Percentiles rank a stretch among this genome's conserved stretches.
Conservation (phyloP, 768 basidiomycete species). For the Suillus luteus region DNA sequence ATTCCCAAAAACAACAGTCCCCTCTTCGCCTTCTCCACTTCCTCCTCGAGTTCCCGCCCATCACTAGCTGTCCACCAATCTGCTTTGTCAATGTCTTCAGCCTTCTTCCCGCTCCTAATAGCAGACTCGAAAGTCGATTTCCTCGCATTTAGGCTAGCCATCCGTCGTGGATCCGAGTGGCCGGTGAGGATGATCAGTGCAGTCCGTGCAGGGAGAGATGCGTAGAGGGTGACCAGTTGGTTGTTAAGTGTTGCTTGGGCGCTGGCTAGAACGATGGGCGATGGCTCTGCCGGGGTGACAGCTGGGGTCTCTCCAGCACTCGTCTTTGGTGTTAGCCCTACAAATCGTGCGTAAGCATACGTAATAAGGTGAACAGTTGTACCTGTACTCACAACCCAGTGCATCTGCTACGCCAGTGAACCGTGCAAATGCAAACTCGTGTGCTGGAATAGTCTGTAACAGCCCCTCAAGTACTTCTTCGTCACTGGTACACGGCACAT, state of each 20-base stretch:
- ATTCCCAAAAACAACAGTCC: conserved; percentile 84
- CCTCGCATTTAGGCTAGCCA: conserved; percentile 71
- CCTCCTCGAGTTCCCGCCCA: conserved; percentile 76
- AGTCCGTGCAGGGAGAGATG: conserved; percentile 72
- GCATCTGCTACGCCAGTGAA: conserved; percentile 80
- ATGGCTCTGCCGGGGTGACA: conserved; percentile 31
- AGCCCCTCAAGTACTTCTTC: conserved; percentile 77
- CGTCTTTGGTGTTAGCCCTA: conserved; percentile 66
- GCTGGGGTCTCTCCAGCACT: conserved; percentile 36
- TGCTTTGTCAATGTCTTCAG: conserved; percentile 55
- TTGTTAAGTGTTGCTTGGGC: conserved; percentile 57
- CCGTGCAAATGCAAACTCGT: conserved; percentile 84
- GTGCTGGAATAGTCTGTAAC: conserved; percentile 54
- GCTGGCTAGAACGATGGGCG: conserved; percentile 36
- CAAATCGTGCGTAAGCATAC: conserved; percentile 5
- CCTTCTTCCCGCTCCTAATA: conserved; percentile 53
- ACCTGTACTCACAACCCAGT: conserved; percentile 68
- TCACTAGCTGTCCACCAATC: conserved; percentile 78
- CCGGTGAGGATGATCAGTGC: conserved; percentile 87
- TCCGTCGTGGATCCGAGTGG: conserved; percentile 82
- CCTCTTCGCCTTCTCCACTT: conserved; percentile 75
- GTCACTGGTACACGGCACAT: conserved; percentile 74
- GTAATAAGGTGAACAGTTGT: background rate
- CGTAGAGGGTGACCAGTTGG: conserved; percentile 63
- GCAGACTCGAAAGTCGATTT: conserved; percentile 74